These are phyloP conservation scores for Lepidium campestre DNA, from an alignment of 441 rosid genomes.

Conservation along the genomic window DNA sequence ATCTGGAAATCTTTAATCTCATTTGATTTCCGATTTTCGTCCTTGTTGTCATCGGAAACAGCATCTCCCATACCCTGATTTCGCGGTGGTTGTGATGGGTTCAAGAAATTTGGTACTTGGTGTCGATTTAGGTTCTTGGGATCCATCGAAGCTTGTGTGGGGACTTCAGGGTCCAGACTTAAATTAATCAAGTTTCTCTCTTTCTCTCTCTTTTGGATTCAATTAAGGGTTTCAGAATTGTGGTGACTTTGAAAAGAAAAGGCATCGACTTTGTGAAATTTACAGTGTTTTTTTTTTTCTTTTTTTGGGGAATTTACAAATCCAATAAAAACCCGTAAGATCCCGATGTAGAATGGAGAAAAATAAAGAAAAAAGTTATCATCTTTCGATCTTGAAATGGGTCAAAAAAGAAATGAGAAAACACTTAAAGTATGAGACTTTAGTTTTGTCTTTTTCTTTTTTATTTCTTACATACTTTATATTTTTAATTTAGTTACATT, in stretches of 20 bases:
- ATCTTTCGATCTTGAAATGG: constrained; percentile 27
- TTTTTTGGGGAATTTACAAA: background rate
- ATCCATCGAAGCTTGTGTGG: constrained; percentile 51
- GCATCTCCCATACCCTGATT: constrained; percentile 38
- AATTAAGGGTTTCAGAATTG: constrained; percentile 34
- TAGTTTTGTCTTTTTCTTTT: constrained; percentile 21
- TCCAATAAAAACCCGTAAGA: constrained; percentile 16
- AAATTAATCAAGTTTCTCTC: background rate
- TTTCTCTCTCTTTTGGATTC: constrained; percentile 18
- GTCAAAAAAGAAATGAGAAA: constrained; percentile 28
- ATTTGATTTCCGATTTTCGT: constrained; percentile 36
- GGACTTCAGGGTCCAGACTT: constrained; percentile 32
- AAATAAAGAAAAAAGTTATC: constrained; percentile 21
- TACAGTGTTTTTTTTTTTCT: constrained; percentile 51
- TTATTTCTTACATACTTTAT: background rate
- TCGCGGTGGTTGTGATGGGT: constrained; percentile 38
- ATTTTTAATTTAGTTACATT: background rate
- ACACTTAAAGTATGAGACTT: constrained; percentile 18
- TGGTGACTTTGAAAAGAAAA: constrained; percentile 35
- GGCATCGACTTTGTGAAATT: constrained; percentile 53
- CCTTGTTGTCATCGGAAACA: constrained; percentile 11
- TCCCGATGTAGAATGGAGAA: constrained; percentile 30
- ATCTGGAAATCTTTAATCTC: constrained; percentile 79
- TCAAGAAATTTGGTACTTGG: constrained; percentile 58
- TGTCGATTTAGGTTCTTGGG: constrained; percentile 67